Percentiles rank a stretch among this genome's conserved stretches.
Evolutionary conservation across 2,329 filamentous ascomycete species (phyloP).

Genomic region (Sclerotinia sclerotiorum): DNA sequence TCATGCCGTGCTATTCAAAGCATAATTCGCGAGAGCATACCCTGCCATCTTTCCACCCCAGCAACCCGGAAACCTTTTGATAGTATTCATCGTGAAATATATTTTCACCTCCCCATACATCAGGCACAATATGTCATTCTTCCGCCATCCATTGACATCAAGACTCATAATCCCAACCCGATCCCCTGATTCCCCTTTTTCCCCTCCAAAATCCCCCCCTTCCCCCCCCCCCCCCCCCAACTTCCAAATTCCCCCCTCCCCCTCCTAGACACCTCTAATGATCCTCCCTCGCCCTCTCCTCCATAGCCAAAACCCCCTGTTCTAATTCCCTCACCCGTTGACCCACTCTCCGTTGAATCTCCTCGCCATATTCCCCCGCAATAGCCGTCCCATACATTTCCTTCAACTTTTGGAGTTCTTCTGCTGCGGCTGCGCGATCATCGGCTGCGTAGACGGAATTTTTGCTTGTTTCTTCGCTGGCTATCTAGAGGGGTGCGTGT

Average conservation of each 20-base stretch:
- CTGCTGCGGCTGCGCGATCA: conserved; percentile 47
- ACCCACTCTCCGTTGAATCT: conserved; percentile 47
- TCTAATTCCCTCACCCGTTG: conserved; percentile 48
- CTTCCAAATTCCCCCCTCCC: neutral
- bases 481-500: conserved; percentile 39
- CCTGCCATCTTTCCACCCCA: too few species aligned
- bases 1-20: neutral
- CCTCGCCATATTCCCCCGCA: conserved; percentile 42
- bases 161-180: too few species aligned
- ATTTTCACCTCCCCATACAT: too few species aligned
- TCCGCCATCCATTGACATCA: too few species aligned
- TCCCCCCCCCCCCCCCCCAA: neutral
- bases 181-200: too few species aligned
- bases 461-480: conserved; percentile 47
- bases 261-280: neutral
- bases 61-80: too few species aligned
- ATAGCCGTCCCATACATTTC: conserved; percentile 39
- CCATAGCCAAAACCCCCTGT: conserved; percentile 46
- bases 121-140: too few species aligned
- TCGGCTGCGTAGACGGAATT: conserved; percentile 48
- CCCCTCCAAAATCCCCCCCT: too few species aligned
- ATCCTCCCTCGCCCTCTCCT: conserved; percentile 44
- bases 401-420: conserved; percentile 45
- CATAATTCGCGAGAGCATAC: too few species aligned
- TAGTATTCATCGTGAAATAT: too few species aligned